Base-by-base conservation (phyloP, 805 yeast genomes). In the Ogataea corticis region DNA sequence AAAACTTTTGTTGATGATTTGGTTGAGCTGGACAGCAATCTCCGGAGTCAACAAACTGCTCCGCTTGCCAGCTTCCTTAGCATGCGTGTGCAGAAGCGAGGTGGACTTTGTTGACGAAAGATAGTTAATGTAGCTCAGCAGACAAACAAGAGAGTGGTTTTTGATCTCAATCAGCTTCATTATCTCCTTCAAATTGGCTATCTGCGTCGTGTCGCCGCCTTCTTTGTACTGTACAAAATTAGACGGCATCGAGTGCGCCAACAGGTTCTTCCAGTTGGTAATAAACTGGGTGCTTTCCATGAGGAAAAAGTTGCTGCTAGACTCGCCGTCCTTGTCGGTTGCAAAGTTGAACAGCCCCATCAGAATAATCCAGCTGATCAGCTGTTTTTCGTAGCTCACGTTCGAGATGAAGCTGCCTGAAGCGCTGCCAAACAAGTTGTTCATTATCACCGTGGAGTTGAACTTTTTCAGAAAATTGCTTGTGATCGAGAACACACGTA, bases 301-400 rank as follows among this genome's bases (percentile, higher is more conserved):
- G 41, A 72, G 68, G 30, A 86, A 67, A 45, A 79, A 76, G 18
- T 70, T 66, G 13, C 74, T 73, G 30, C 84, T 85, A 0, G 60
- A 46, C 7, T 44, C 34, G 1, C 65, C 57, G 21, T 50, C 48
- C 7, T 49, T 50, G 33, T 62, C 62, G 3, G 65, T 53, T 2
- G 62, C 66, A 55, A 79, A 76, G 40, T 81, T 76, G 72, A 85
- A 77, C 3, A 85, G 61, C 2, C 92, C 92, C 48, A 73, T 69
- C 17, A 86, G 56, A 18, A 83, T 56, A 13, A 78, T 72, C 92
- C 94, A 86, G 33, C 87, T 65, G 34, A 76, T 61, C 38, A 76
- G 45, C 51, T 68, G 72, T 43, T 59, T 66, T 44, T 68, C 70
- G 48, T 67, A 68, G 33, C 58, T 55, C 3, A 50, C 40, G 45